phyloP scores from a whole-genome alignment of 148 eudicot species.

The Rhododendron henanense region DNA sequence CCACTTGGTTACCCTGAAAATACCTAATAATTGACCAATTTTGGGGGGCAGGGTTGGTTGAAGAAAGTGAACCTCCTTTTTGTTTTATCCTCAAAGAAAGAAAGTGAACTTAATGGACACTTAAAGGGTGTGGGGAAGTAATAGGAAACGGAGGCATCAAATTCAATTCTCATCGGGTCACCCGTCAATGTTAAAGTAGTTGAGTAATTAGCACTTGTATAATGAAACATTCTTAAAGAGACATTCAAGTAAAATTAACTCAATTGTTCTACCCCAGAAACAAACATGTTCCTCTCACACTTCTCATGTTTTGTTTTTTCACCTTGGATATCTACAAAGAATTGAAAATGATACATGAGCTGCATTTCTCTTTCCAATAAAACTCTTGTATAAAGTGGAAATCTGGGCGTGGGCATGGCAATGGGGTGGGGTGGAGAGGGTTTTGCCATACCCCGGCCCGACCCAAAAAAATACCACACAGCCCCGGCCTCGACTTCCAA shows the following conservation, averaged over 20 bases:
- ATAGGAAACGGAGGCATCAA: neutral
- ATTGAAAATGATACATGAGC: neutral
- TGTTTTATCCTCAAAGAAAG: neutral
- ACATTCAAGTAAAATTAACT: neutral
- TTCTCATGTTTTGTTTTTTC: neutral
- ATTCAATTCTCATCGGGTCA: neutral
- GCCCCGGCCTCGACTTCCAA: fast-evolving
- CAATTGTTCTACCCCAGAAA: neutral
- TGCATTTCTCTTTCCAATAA: neutral
- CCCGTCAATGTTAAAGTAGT: neutral
- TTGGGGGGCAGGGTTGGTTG: neutral
- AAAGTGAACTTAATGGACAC: neutral
- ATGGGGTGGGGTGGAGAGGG: no score
- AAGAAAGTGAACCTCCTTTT: neutral
- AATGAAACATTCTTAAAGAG: neutral
- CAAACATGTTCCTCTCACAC: neutral
- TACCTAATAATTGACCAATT: no score
- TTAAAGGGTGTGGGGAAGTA: neutral
- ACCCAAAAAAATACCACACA: no score
- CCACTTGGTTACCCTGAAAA: no score
- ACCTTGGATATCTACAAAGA: neutral
- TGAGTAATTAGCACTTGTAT: neutral
- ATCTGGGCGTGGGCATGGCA: no score
- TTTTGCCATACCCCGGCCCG: no score
- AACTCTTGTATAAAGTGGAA: neutral